Evolutionary conservation across 2,329 filamentous ascomycete genomes (phyloP).

Genomic region (Boeremia exigua): DNA sequence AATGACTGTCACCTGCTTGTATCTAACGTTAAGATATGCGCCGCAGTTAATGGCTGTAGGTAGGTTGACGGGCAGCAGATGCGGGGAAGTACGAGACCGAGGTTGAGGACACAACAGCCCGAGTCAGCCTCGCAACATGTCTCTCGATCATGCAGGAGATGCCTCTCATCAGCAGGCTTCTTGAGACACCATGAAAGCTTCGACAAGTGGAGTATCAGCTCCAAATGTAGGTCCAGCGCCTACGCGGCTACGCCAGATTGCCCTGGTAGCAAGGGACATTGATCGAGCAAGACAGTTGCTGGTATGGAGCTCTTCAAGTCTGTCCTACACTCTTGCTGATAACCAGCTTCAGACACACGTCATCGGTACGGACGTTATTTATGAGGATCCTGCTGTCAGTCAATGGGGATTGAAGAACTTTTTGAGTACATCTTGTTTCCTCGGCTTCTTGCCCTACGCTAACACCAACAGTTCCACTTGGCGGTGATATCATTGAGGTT

Average conservation of each 20-base stretch:
- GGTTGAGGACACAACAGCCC: not conserved
- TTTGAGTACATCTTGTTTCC: constrained; percentile 32
- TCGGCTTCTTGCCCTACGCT: not conserved
- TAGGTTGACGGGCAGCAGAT: not conserved
- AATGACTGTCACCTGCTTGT: too few relatives aligned
- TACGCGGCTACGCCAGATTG: constrained; percentile 46
- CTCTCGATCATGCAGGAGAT: not conserved
- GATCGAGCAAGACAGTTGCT: constrained; percentile 33
- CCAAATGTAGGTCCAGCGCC: constrained; percentile 19
- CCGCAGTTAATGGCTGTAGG: too few relatives aligned
- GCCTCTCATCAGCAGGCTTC: not conserved
- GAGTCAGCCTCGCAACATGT: not conserved
- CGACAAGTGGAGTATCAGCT: not conserved
- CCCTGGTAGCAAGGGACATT: constrained; percentile 40
- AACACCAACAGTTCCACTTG: constrained; percentile 45
- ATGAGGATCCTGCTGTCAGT: constrained; percentile 46
- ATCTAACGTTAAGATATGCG: not conserved
- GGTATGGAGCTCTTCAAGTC: constrained; percentile 21
- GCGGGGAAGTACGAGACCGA: constrained; percentile 13
- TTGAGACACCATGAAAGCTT: not conserved
- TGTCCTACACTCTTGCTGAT: not conserved
- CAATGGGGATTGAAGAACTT: constrained; percentile 52
- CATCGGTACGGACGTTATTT: constrained; percentile 50
- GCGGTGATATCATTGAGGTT: constrained; percentile 54
- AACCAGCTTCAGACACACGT: constrained; percentile 37